A percentile compares a stretch with the other conserved stretches of the same genome.
Conservation (phyloP, 1,284 basidiomycete species). For the Apiotrichum veenhuisii region DNA sequence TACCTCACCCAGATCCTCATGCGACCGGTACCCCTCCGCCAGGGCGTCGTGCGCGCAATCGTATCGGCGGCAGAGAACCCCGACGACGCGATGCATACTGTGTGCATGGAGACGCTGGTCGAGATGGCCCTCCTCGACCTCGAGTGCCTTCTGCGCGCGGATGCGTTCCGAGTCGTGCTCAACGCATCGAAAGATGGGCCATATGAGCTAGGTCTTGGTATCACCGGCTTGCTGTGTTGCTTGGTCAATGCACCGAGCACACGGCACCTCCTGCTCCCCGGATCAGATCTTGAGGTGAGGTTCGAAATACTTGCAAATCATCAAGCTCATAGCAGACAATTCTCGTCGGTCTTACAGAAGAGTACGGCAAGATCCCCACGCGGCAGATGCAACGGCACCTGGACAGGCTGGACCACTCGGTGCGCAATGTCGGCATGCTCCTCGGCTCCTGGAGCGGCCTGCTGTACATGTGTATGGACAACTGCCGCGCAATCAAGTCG, state of each 20-base stretch:
- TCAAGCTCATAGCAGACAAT: constrained; percentile 59
- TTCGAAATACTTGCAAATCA: background rate
- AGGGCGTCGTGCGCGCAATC: constrained; percentile 77
- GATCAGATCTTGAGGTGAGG: constrained; percentile 82
- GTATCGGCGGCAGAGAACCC: constrained; percentile 89
- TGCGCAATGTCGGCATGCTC: constrained; percentile 75
- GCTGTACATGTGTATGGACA: constrained; percentile 89
- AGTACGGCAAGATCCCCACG: constrained; percentile 69
- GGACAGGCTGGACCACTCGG: constrained; percentile 71
- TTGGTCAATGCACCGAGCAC: constrained; percentile 83
- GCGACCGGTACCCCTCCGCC: constrained; percentile 44
- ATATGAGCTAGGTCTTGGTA: constrained; percentile 72
- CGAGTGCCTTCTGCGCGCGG: constrained; percentile 72
- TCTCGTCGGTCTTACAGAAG: constrained; percentile 81
- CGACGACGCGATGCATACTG: constrained; percentile 80
- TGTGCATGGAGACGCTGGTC: constrained; percentile 83
- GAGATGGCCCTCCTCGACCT: constrained; percentile 87
- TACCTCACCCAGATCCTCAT: constrained; percentile 17
- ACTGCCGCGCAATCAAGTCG: constrained; percentile 77
- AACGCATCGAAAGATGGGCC: constrained; percentile 85
- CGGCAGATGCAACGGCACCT: constrained; percentile 53
- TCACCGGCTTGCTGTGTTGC: constrained; percentile 79
- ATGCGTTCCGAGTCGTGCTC: constrained; percentile 81
- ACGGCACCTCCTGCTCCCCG: constrained; percentile 71
- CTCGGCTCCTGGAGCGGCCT: constrained; percentile 90